Base-by-base conservation (phyloP, 352 stramenopile genomes). In the Phytophthora ohioensis region DNA sequence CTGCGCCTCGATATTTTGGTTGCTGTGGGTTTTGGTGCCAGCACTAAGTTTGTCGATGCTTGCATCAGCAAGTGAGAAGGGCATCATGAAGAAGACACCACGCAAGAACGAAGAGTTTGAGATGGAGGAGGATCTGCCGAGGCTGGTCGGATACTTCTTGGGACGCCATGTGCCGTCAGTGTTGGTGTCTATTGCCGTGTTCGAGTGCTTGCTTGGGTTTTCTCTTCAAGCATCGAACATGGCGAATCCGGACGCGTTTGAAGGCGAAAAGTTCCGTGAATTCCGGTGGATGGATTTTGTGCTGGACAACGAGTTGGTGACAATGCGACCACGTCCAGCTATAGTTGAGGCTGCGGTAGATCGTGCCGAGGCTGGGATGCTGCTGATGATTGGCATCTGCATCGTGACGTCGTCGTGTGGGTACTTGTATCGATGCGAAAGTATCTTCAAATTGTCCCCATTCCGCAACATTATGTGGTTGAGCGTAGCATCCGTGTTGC, bases 21-120 rank as follows among this genome's bases (percentile, higher is more conserved):
- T 96, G 32, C 67, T 96, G 1, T 96, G 87, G 87, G 70, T 91
- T 17, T 75, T 96, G 8, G 85, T 96, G 11, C 89, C 89, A 1
- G 79, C 76, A 1, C 65, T 96, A 3, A 92, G 84, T 71, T 74
- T 96, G 6, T 87, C 80, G 3, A 92, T 96, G 85, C 76, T 96
- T 45, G 87, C 86, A 15, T 85, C 85, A 1, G 82, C 81, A 4
- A 84, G 82, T 38, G 87, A 94, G 49, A 82, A 83, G 56, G 81
- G 81, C 5, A 80, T 91, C 13, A 96, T 96, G 89, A 93, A 92
- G 69, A 84, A 85, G 30, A 96, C 89, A 3, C 89, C 89, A 54
- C 83, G 81, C 59, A 96, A 96, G 74, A 96, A 96, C 64, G 87
- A 94, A 67, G 68, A 81, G 13, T 73, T 91, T 11, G 84, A 88